Base-by-base conservation (phyloP, 2,329 filamentous ascomycete genomes). In the Penicillium italicum region DNA sequence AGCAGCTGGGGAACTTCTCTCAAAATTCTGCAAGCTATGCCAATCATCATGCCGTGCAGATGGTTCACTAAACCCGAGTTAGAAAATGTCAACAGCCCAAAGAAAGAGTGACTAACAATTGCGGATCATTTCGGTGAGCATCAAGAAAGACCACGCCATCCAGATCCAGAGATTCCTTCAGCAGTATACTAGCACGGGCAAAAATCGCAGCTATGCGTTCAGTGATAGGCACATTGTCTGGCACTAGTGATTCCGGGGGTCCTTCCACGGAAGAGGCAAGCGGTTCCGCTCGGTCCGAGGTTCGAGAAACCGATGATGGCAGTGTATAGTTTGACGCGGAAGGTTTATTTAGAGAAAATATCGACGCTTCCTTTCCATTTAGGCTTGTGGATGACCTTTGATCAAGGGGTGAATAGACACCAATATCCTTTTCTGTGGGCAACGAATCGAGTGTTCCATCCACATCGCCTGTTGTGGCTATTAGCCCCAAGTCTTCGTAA, bases 91-190 rank as follows among this genome's bases (percentile, higher is more conserved):
- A 34, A 36, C 20, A 12, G 18, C 9, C 14, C 5, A 22, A 22
- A n/a, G 4, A 20, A 12, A 22, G 18, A 20, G 26, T 2, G 0
- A 50, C 64, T 63, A 14, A 68, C 66, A 68, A 62, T 53, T 62
- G 63, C 14, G 61, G 57, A 34, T 66, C 64, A 38, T 58, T 65
- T 12, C 55, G 65, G 28, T 61, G 26, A 5, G 64, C 59, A 59
- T 64, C 57, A 3, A 76, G 61, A n/a, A 74, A 72, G 0, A 69
- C 64, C 3, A 66, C 62, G 4, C 76, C 76, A 22, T 75, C 73
- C 0, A 76, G 64, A 43, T 78, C 72, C 43, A 79, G 66, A 0
- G 76, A 74, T 28, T 76, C 68, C 4, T 74, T 68, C 16, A 81
- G 69, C 1, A 79, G 71, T 7, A 69, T 67, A 34, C 77, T 76